phyloP scores from a whole-genome alignment of 129 eudicot species.

The Helianthus tuberosus region DNA sequence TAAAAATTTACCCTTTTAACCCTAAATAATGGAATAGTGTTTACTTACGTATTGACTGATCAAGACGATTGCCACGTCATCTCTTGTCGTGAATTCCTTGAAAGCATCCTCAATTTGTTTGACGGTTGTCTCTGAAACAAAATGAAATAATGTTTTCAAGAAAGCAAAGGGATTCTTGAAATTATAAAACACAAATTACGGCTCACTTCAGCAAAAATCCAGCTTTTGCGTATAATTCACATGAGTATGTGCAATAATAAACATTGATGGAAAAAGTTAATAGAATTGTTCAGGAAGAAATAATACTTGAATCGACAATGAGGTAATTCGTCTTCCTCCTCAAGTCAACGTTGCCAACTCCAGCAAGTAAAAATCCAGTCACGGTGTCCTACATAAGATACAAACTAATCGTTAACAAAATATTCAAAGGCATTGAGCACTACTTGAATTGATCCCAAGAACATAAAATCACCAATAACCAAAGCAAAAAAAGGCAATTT shows the following conservation, averaged over 20 bases:
- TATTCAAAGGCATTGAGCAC: not conserved
- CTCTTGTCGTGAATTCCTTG: conserved; percentile 93
- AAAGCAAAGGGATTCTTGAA: not conserved
- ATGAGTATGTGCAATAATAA: conserved; percentile 4
- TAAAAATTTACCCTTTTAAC: too few relatives aligned
- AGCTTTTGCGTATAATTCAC: conserved; percentile 12
- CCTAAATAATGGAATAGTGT: conserved; percentile 7
- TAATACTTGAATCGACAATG: conserved; percentile 90
- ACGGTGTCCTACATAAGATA: conserved; percentile 73
- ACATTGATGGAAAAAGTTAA: not conserved
- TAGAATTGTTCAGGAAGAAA: conserved; percentile 9
- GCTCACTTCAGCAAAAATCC: not conserved
- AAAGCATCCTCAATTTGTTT: conserved; percentile 95
- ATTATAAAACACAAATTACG: not conserved
- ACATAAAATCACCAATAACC: not conserved
- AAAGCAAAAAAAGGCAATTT: not conserved
- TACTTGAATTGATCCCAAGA: not conserved
- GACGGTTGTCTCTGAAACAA: conserved; percentile 74
- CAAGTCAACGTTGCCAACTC: conserved; percentile 97
- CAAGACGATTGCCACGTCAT: conserved; percentile 88
- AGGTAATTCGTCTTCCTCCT: conserved; percentile 97
- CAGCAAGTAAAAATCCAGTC: conserved; percentile 93
- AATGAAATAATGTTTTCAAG: conserved; percentile 19
- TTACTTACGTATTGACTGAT: conserved; percentile 94
- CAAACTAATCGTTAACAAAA: not conserved